A percentile compares a stretch with the other conserved stretches of the same genome.
These are phyloP conservation scores for Phytophthora constricta DNA, from an alignment of 352 stramenopile species.

Conservation along the genomic window DNA sequence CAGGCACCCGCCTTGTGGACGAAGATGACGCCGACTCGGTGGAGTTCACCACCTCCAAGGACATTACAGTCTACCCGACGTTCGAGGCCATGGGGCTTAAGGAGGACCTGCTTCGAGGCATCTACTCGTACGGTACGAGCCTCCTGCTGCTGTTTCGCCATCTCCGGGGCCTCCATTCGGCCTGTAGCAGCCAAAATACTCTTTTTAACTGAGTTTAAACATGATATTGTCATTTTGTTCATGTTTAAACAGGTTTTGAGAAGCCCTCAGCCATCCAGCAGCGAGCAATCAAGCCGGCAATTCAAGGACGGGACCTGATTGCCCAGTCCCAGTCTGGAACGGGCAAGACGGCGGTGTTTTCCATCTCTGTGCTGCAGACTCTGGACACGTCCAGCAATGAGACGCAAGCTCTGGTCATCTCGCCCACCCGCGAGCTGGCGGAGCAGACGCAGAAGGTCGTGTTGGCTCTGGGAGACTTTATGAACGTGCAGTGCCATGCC, in stretches of 20 bases:
- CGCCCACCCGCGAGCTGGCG: conserved; percentile 96
- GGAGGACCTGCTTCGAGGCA: conserved; percentile 91
- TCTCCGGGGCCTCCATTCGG: conserved; percentile 2
- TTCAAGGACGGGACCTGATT: conserved; percentile 96
- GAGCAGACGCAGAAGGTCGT: conserved; percentile 98
- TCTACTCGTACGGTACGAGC: conserved; percentile 81
- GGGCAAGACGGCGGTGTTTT: conserved; percentile 96
- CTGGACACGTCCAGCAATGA: conserved; percentile 93
- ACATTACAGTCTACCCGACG: conserved; percentile 85
- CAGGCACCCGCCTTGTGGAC: conserved; percentile 69
- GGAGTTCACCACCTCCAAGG: conserved; percentile 92
- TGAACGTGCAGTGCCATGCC: conserved; percentile 97
- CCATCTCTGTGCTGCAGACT: conserved; percentile 94
- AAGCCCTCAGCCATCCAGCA: conserved; percentile 99
- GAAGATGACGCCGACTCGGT: conserved; percentile 72
- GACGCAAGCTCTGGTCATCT: conserved; percentile 96
- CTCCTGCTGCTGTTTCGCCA: background rate
- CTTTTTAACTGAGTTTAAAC: too few species aligned
- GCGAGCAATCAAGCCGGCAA: conserved; percentile 96
- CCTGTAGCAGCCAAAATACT: conserved; percentile 3
- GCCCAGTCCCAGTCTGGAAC: conserved; percentile 96
- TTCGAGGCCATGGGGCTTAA: conserved; percentile 94
- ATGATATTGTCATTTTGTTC: conserved; percentile 8
- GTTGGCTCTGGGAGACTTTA: conserved; percentile 95
- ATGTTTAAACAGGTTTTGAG: conserved; percentile 88